Percentiles rank a stretch among this genome's conserved stretches.
Conservation (phyloP, 2,329 filamentous ascomycete species). For the Fusarium verrucosum region DNA sequence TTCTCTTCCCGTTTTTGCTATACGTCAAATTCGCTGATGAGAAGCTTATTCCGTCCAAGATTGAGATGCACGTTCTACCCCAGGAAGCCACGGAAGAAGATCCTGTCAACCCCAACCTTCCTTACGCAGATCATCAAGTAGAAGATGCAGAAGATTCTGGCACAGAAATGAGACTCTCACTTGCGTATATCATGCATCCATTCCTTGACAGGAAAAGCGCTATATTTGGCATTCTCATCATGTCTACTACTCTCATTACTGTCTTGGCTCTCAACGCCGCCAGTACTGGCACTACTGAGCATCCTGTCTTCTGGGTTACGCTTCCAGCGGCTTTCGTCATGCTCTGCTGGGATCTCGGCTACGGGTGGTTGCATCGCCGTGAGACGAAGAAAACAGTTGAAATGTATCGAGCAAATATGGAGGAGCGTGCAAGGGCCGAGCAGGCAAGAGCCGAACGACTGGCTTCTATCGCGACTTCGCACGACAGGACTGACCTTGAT, state of each 20-base stretch:
- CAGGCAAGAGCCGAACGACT: conserved; percentile 1
- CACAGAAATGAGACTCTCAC: conserved; percentile 63
- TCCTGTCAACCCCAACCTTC: conserved; percentile 78
- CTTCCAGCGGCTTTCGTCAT: conserved; percentile 74
- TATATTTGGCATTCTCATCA: conserved; percentile 69
- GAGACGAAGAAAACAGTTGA: conserved; percentile 71
- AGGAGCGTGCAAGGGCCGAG: conserved; percentile 31
- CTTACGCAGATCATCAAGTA: conserved; percentile 65
- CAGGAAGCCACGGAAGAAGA: conserved; percentile 61
- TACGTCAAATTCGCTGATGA: conserved; percentile 74
- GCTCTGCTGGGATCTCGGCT: conserved; percentile 72
- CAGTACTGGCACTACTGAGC: conserved; percentile 57
- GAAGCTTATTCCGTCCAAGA: conserved; percentile 69
- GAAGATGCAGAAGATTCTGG: conserved; percentile 61
- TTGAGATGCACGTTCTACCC: conserved; percentile 74
- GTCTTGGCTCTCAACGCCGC: conserved; percentile 73
- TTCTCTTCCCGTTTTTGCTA: conserved; percentile 74
- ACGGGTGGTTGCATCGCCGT: conserved; percentile 70
- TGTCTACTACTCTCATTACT: conserved; percentile 73
- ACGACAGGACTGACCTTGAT: neutral
- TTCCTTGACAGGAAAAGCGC: conserved; percentile 75
- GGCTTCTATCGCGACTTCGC: neutral
- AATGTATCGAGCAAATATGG: conserved; percentile 56
- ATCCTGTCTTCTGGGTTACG: conserved; percentile 74
- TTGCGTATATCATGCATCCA: conserved; percentile 80